A percentile compares a stretch with the other conserved stretches of the same genome.
These are phyloP conservation scores for Thielaviopsis cerberus DNA, from an alignment of 2,329 filamentous ascomycete genomes.

Conservation along the genomic window DNA sequence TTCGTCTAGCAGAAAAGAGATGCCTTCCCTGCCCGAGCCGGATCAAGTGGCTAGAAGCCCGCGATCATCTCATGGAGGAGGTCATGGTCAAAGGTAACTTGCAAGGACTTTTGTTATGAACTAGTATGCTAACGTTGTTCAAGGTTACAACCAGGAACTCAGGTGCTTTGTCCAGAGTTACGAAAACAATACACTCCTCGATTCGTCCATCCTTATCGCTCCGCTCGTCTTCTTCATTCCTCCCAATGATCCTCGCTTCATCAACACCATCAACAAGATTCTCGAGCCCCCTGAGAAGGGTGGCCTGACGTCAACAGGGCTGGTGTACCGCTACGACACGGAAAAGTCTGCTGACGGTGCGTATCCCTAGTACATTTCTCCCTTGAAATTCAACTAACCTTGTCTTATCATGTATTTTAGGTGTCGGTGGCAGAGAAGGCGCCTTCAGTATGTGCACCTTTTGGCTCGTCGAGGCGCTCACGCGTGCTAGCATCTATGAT, in stretches of 20 bases:
- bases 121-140: background rate
- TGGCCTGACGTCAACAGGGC: conserved; percentile 53
- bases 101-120: background rate
- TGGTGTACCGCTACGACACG: conserved; percentile 60
- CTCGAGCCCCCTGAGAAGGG: conserved; percentile 55
- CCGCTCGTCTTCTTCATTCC: conserved; percentile 65
- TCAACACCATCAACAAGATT: conserved; percentile 53
- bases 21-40: conserved; percentile 58
- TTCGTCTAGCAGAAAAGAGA: conserved; percentile 56
- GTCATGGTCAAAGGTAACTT: conserved; percentile 51
- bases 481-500: conserved; percentile 46
- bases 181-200: conserved; percentile 49
- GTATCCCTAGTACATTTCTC: conserved; percentile 11
- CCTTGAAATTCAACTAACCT: background rate
- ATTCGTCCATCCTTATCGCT: conserved; percentile 58
- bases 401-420: conserved; percentile 20
- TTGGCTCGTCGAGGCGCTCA: conserved; percentile 65
- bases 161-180: conserved; percentile 60
- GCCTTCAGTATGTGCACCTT: conserved; percentile 71
- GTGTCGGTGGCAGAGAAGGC: conserved; percentile 55
- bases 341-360: conserved; percentile 49
- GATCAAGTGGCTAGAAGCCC: conserved; percentile 42
- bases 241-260: conserved; percentile 58
- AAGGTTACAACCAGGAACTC: conserved; percentile 51
- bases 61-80: conserved; percentile 54